phyloP scores from a whole-genome alignment of 2,329 filamentous ascomycete species.

The Cladosporium sp. region DNA sequence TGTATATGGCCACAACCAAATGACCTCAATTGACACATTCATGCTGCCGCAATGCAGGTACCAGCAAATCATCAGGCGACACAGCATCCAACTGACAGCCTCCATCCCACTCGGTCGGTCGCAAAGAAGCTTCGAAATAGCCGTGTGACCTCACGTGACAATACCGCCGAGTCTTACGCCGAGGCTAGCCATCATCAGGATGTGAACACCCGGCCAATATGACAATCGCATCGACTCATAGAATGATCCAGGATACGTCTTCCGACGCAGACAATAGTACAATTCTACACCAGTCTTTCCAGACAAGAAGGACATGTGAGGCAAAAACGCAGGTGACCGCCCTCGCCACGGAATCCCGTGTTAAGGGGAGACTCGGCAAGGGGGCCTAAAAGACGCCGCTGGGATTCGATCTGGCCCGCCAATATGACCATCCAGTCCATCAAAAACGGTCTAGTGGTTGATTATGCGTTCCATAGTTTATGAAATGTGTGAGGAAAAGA shows the following conservation, averaged over 20 bases:
- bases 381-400: constrained; percentile 12
- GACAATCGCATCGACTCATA: no score
- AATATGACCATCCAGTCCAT: constrained; percentile 15
- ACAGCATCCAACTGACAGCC: no score
- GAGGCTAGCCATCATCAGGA: no score
- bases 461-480: constrained; percentile 12
- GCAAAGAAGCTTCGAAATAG: no score
- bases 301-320: constrained; percentile 5
- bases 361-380: constrained; percentile 12
- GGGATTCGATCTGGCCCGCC: constrained; percentile 12
- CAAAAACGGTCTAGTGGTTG: constrained; percentile 11
- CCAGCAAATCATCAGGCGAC: constrained; percentile 6
- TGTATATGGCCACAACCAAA: background rate
- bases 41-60: constrained; percentile 9
- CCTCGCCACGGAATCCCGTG: constrained; percentile 12
- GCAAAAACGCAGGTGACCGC: constrained; percentile 14
- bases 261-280: no score
- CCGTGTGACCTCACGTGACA: no score
- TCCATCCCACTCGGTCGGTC: no score
- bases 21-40: background rate
- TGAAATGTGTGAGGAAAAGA: constrained; percentile 11
- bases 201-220: no score
- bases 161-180: no score
- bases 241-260: no score
- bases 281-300: no score